Evolutionary conservation across 176 grass and related monocot species (phyloP).

Genomic region (Rhynchospora pubera): DNA sequence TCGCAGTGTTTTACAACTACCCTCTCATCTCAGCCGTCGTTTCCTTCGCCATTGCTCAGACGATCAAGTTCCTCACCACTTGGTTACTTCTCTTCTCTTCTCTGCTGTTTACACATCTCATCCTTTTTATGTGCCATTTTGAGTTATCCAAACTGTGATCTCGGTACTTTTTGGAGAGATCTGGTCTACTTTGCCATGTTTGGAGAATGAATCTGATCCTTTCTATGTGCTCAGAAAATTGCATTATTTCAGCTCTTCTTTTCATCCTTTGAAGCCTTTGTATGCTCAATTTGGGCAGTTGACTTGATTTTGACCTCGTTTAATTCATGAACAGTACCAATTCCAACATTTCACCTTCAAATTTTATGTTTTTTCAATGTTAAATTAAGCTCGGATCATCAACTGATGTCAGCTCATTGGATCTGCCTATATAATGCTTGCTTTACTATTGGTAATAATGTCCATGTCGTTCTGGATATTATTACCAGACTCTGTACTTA

Average conservation of each 20-base stretch:
- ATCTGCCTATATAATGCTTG: not conserved
- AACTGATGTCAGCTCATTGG: not conserved
- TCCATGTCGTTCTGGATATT: not conserved
- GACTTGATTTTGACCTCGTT: not conserved
- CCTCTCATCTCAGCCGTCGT: slow-evolving; percentile 58
- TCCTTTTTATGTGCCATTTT: not conserved
- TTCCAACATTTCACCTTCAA: not conserved
- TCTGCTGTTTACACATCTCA: not conserved
- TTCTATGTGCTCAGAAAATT: not conserved
- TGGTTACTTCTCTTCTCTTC: slow-evolving; percentile 42
- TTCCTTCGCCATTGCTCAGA: slow-evolving; percentile 68
- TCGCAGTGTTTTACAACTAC: slow-evolving; percentile 52
- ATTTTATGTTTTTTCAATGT: not conserved
- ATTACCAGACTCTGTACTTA: too few species aligned
- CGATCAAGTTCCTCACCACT: slow-evolving; percentile 80
- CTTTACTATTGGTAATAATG: not conserved
- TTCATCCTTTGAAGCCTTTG: not conserved
- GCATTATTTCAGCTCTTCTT: not conserved
- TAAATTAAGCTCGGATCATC: not conserved
- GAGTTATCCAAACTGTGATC: not conserved
- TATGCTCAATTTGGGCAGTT: not conserved
- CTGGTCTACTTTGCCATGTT: not conserved
- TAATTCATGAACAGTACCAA: not conserved
- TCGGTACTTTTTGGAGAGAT: not conserved
- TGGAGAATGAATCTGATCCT: not conserved